Percentiles rank a stretch among this genome's conserved stretches.
Conservation (phyloP, 2,329 filamentous ascomycete species). For the Penicillium corylophilum region DNA sequence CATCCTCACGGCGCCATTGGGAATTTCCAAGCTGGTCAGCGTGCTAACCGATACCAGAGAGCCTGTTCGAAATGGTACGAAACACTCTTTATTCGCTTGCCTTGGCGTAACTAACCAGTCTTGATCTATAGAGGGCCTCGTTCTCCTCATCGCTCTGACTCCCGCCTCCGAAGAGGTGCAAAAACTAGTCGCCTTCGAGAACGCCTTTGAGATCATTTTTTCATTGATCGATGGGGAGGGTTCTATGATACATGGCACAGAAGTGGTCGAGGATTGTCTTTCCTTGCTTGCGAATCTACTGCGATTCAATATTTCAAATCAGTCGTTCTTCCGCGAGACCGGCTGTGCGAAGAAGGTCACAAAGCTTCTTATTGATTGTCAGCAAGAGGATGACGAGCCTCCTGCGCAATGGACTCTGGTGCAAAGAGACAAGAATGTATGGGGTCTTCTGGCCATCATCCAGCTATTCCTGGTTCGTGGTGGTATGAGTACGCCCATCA, state of each 20-base stretch:
- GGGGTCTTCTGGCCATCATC: constrained; percentile 82
- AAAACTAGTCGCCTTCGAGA: constrained; percentile 93
- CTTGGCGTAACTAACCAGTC: constrained; percentile 4
- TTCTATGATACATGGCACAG: constrained; percentile 75
- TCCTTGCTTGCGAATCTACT: constrained; percentile 88
- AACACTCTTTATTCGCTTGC: constrained; percentile 10
- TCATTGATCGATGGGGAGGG: constrained; percentile 79
- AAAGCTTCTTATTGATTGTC: constrained; percentile 62
- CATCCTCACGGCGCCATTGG: constrained; percentile 82
- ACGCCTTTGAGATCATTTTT: constrained; percentile 86
- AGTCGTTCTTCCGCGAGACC: constrained; percentile 89
- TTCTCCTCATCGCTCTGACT: constrained; percentile 85
- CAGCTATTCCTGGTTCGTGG: constrained; percentile 81
- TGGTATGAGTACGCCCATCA: constrained; percentile 75
- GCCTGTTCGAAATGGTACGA: constrained; percentile 73
- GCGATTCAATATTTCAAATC: constrained; percentile 83
- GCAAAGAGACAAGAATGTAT: constrained; percentile 85
- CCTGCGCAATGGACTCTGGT: constrained; percentile 72
- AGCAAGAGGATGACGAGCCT: constrained; percentile 56
- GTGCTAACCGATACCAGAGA: constrained; percentile 83
- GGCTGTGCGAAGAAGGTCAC: constrained; percentile 74
- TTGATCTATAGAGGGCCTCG: constrained; percentile 64
- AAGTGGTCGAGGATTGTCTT: constrained; percentile 88
- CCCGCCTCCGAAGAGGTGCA: constrained; percentile 84
- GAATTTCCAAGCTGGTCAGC: constrained; percentile 80